Base-by-base conservation (phyloP, 345 rosid species). In the Viola odorata region DNA sequence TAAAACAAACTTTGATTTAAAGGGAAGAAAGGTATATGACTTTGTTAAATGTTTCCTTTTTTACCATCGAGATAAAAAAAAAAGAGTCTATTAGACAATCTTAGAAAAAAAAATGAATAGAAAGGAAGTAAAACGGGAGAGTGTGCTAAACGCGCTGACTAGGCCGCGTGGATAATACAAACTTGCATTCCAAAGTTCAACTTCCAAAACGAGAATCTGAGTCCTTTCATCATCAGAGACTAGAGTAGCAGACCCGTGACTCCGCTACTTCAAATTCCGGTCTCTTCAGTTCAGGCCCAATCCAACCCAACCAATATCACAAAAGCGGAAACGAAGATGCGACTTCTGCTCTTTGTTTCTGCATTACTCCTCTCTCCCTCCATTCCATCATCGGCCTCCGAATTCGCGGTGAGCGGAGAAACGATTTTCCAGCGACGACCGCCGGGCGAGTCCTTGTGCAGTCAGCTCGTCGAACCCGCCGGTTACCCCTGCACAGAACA, bases 401-500 rank as follows among this genome's bases (percentile, higher is more conserved):
- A 48, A 5, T 60, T 56, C 13, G 12, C 56, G 15, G 49, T 68
- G 53, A 66, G 12, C 14, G 71, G 32, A 23, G 32, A 55, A 57
- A 37, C 53, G 47, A 39, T 50, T 73, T 47, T 48, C 55, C 75
- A 36, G 14, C 72, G 41, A 62, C 76, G 63, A 54, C 51, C 82
- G 51, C 63, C 80, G 63, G 63, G 56, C 50, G 72, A 52, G 57
- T 72, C 85, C 58, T 80, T 89, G 72, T 89, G 97, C 69, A 64
- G 69, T 57, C 83, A 74, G 41, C 81, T 92, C 68, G 71, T 89
- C 41, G 60, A 57, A 16, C 90, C 94, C 13, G 78, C 82, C 58
- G 95, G 95, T 57, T 89, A 87, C 60, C 74, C 84, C 65, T 89
- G 98, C 81, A 61, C 77, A 54, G 96, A 92, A 56, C 78, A 85